phyloP scores from a whole-genome alignment of 371 early-diverging fungal genomes.

The Circinella umbellata region DNA sequence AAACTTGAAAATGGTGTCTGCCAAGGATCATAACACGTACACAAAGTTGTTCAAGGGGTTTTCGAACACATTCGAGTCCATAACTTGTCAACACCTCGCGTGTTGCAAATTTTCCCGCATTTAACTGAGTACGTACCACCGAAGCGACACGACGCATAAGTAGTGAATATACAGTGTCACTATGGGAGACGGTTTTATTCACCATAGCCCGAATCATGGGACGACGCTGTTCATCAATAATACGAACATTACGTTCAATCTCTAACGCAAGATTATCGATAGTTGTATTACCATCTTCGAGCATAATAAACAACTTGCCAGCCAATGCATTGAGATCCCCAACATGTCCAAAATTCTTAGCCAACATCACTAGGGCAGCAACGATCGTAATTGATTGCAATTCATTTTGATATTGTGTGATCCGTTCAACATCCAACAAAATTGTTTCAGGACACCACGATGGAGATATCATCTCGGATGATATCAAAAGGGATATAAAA shows the following conservation, averaged over 20 bases:
- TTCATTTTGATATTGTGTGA: constrained; percentile 69
- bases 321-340: constrained; percentile 39
- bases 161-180: constrained; percentile 71
- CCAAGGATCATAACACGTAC: constrained; percentile 52
- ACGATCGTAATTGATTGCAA: constrained; percentile 69
- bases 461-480: constrained; percentile 21
- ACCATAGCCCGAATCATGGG: constrained; percentile 68
- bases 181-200: constrained; percentile 69
- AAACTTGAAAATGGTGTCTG: constrained; percentile 72
- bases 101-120: constrained; percentile 52
- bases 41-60: constrained; percentile 57
- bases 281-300: constrained; percentile 53
- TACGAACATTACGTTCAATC: constrained; percentile 35
- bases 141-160: constrained; percentile 64
- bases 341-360: constrained; percentile 56
- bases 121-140: constrained; percentile 57
- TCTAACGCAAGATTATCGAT: constrained; percentile 57
- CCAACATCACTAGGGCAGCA: constrained; percentile 71
- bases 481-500: constrained; percentile 56
- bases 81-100: constrained; percentile 53
- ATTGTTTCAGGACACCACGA: constrained; percentile 71
- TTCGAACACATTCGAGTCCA: constrained; percentile 67
- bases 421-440: constrained; percentile 64
- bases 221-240: constrained; percentile 41
- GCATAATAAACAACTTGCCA: constrained; percentile 55